Evolutionary conservation across 73 alveolate genomes (phyloP).

Genomic region (Symbiodinium pilosum): DNA sequence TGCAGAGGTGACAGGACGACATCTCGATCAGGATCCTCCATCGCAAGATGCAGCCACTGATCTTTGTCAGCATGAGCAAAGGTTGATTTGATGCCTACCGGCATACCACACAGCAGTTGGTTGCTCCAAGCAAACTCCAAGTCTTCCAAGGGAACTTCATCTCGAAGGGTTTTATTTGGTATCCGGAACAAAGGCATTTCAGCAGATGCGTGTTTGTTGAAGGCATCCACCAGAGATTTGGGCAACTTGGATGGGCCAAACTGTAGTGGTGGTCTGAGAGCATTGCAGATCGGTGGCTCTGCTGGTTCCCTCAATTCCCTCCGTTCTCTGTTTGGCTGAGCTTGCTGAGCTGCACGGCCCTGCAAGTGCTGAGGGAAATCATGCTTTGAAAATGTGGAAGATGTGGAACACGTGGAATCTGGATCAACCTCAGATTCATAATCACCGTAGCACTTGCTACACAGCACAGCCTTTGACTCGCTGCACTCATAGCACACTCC

Average conservation of each 20-base stretch:
- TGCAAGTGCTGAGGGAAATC: constrained; percentile 44
- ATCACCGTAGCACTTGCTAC: constrained; percentile 31
- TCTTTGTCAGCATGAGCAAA: constrained; percentile 57
- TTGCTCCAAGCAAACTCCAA: constrained; percentile 49
- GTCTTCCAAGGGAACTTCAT: constrained; percentile 40
- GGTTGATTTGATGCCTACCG: constrained; percentile 52
- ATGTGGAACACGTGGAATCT: background rate
- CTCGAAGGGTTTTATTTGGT: constrained; percentile 30
- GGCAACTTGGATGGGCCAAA: constrained; percentile 28
- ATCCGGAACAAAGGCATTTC: constrained; percentile 41
- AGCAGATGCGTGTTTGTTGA: constrained; percentile 3
- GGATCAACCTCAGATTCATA: constrained; percentile 17
- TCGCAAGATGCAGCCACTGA: constrained; percentile 58
- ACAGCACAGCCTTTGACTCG: constrained; percentile 15
- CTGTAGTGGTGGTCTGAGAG: background rate
- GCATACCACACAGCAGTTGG: constrained; percentile 23
- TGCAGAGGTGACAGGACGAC: constrained; percentile 43
- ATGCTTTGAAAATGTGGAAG: background rate
- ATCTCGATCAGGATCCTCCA: constrained; percentile 27
- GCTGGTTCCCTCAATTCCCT: background rate
- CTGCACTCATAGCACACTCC: constrained; percentile 38
- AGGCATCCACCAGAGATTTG: constrained; percentile 34
- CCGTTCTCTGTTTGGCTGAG: background rate
- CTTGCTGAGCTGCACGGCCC: background rate
- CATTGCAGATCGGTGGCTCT: constrained; percentile 1